Evolutionary conservation across 2,329 filamentous ascomycete genomes (phyloP), one percentile per base, ranked within the genome.

Genomic region (Colletotrichum scovillei): DNA sequence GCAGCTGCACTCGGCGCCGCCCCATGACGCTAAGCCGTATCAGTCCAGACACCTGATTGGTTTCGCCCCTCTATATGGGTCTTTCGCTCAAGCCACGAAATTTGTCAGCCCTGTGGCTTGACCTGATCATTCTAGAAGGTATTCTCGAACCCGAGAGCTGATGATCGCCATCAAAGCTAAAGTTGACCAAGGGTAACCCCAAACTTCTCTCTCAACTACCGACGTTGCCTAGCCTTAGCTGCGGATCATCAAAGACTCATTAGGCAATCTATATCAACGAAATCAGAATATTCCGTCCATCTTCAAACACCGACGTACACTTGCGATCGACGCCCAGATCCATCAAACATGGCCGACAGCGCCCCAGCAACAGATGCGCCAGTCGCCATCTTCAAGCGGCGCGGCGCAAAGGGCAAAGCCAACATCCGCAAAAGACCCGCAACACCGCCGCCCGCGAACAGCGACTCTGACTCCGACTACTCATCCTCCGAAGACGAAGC

Each of bases 321-420:
- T 6, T n/a, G 28, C 32, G 14, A 42, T 9, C 32, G 28, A 56
- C 28, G 24, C 9, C 30, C 28, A 12, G 14, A 46, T 38, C 46
- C 24, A 32, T 42, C 46, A 53, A 46, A 24, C 49, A 72, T 74
- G 72, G 53, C 64, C 60, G 67, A 72, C 38, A 67, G 24, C 26
- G 56, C 69, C 38, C 69, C 75, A 32, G 68, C 78, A 14, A 78
- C 81, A 35, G 81, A 84, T 32, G 85, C 84, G 2, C 89, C 90
- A 0, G 87, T 92, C 14, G 89, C 92, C 16, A 82, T 94, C 64
- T 98, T 98, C 89, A 98, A 97, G 83, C 97, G 97, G 83, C 91
- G 95, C 81, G 89, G 91, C 76, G 89, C 89, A 79, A 97, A 95
- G 81, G 89, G 89, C 75, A 95, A 94, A 80, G 88, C 92, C 63